These are phyloP conservation scores for Sclerospora graminicola DNA, from an alignment of 352 stramenopile species.

Conservation along the genomic window DNA sequence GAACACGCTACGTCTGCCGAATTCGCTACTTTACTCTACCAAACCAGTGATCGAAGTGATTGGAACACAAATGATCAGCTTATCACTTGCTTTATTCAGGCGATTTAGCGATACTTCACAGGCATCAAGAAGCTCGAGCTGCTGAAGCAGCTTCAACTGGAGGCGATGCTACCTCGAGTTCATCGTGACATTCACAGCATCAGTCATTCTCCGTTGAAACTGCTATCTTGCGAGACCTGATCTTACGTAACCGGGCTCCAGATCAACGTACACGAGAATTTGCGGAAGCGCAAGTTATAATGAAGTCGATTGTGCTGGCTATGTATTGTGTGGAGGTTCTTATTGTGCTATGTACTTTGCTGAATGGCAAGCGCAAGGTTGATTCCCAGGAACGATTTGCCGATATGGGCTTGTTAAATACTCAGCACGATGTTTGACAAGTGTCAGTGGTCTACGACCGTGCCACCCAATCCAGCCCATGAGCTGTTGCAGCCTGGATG, in stretches of 20 bases:
- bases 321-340: constrained; percentile 93
- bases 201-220: constrained; percentile 54
- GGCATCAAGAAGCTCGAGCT: constrained; percentile 20
- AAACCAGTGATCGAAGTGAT: constrained; percentile 60
- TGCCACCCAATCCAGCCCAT: constrained; percentile 28
- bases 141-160: constrained; percentile 1
- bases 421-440: constrained; percentile 92
- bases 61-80: constrained; percentile 66
- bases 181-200: constrained; percentile 19
- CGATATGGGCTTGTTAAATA: constrained; percentile 84
- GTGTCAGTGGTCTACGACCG: constrained; percentile 75
- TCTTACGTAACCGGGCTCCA: constrained; percentile 50
- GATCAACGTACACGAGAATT: constrained; percentile 51
- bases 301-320: constrained; percentile 88
- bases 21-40: constrained; percentile 70
- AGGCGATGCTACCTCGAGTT: constrained; percentile 3
- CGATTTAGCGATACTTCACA: constrained; percentile 46
- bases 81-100: constrained; percentile 30
- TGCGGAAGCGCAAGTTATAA: constrained; percentile 72
- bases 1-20: constrained; percentile 73
- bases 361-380: constrained; percentile 92
- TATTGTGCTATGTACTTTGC: constrained; percentile 92
- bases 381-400: constrained; percentile 86
- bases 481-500: constrained; percentile 84
- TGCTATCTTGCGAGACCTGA: constrained; percentile 58